Base-by-base conservation (phyloP, 805 yeast genomes). In the Starmerella khaoyaiensis region DNA sequence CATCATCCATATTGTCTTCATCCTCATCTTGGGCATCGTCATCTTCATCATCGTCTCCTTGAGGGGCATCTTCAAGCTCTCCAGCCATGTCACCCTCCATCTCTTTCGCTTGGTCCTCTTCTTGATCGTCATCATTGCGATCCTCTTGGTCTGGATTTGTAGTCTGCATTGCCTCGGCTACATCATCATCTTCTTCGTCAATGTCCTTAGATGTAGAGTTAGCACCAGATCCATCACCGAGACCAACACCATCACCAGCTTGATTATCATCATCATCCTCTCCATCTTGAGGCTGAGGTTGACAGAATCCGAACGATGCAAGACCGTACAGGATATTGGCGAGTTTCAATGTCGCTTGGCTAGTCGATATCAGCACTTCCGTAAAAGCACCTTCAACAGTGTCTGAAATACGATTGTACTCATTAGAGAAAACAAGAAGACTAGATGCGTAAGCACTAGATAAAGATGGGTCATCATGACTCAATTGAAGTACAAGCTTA, bases 11-110 rank as follows among this genome's bases (percentile, higher is more conserved):
- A 2, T 81, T 93, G 31, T 79, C 77, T 5, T 76, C 73, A 1
- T 58, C 67, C 3, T 57, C 61, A 0, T 72, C 75, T 4, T 74
- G 72, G 5, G 73, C 73, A 2, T 69, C 69, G 1, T 64, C 64
- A 1, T 63, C 65, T 4, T 58, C 62, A 1, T 66, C 67, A 1
- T 65, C 68, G 9, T 66, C 68, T 9, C 72, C 74, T 16, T 74
- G 79, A 54, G 75, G 77, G 11, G 74, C 67, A 46, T 86, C 84
- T 57, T 87, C 95, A 7, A 78, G 57, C 20, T 82, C 75, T 37
- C 98, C 98, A 18, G 90, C 95, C 93, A 90, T 82, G 50, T 90
- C 97, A 24, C 96, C 95, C 50, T 86, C 94, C 55, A 86, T 80
- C 34, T 83, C 94, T 31, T 81, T 84, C 4, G 96, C 96, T 55